A percentile compares a stretch with the other conserved stretches of the same genome.
Conservation (phyloP, 306 rosid species). For the Psophocarpus tetragonolobus region DNA sequence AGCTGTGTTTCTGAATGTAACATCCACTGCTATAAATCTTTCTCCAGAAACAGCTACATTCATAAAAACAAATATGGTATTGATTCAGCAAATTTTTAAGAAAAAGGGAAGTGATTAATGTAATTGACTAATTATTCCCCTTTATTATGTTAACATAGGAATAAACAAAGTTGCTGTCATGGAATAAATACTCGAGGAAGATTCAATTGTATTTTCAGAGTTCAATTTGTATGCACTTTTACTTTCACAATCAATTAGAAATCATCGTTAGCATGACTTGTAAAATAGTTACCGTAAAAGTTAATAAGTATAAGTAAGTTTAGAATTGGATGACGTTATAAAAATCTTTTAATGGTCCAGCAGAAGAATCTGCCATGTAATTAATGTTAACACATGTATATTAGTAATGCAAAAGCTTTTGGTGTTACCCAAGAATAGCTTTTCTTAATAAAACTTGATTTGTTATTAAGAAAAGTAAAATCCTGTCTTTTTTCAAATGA, state of each 20-base stretch:
- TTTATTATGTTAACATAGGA: background rate
- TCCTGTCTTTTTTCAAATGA: background rate
- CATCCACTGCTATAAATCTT: constrained; percentile 66
- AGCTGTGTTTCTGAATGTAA: constrained; percentile 81
- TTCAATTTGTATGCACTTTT: background rate
- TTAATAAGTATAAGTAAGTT: background rate
- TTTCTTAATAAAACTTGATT: background rate
- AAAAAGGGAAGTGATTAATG: background rate
- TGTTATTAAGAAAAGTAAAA: background rate
- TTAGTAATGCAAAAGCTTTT: background rate
- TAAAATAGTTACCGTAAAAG: background rate
- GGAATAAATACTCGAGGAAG: background rate
- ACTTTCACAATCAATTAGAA: background rate
- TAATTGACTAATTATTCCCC: background rate
- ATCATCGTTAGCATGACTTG: background rate
- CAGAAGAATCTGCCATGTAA: background rate
- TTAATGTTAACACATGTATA: background rate
- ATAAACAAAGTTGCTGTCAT: background rate
- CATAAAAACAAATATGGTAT: background rate
- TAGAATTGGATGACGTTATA: background rate
- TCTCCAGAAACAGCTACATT: constrained; percentile 75
- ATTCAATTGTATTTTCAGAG: background rate
- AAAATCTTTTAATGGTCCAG: background rate
- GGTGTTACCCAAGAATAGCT: background rate
- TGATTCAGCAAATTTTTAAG: background rate